phyloP scores from a whole-genome alignment of 768 basidiomycete genomes.

The Mycena galopus region DNA sequence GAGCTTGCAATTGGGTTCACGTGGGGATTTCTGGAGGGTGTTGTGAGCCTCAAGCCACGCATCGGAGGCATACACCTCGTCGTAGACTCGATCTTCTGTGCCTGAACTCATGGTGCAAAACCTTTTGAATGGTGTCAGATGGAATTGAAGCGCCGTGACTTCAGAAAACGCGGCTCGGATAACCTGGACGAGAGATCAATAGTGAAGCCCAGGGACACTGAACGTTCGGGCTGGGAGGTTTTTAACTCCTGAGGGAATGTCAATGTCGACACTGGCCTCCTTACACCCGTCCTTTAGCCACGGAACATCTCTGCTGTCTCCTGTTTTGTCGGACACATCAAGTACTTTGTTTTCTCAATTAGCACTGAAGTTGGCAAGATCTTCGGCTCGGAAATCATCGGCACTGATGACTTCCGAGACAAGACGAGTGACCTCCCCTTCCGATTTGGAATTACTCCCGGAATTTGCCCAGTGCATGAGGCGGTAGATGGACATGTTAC shows the following conservation, averaged over 20 bases:
- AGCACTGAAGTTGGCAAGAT: background rate
- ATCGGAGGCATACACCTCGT: background rate
- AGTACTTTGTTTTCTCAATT: background rate
- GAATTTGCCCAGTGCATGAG: slow-evolving; percentile 17
- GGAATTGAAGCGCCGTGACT: slow-evolving; percentile 12
- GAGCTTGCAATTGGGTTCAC: background rate
- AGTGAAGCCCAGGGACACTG: background rate
- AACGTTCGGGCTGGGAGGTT: background rate
- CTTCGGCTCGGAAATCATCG: background rate
- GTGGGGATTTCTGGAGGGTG: slow-evolving; percentile 19
- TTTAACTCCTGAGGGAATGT: background rate
- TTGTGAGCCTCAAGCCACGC: background rate
- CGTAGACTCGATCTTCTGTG: background rate
- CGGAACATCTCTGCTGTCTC: no score
- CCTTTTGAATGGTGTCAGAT: background rate
- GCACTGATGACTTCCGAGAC: background rate
- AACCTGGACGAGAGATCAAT: background rate
- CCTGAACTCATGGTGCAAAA: slow-evolving; percentile 18
- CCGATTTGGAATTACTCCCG: slow-evolving; percentile 7
- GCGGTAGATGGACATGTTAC: background rate
- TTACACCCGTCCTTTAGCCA: no score
- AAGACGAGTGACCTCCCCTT: slow-evolving; percentile 9
- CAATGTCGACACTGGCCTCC: background rate
- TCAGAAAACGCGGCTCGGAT: background rate
- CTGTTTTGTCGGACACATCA: background rate